Conservation (phyloP, 1,139 yeast species). For the Oligophagozyma castellii region DNA sequence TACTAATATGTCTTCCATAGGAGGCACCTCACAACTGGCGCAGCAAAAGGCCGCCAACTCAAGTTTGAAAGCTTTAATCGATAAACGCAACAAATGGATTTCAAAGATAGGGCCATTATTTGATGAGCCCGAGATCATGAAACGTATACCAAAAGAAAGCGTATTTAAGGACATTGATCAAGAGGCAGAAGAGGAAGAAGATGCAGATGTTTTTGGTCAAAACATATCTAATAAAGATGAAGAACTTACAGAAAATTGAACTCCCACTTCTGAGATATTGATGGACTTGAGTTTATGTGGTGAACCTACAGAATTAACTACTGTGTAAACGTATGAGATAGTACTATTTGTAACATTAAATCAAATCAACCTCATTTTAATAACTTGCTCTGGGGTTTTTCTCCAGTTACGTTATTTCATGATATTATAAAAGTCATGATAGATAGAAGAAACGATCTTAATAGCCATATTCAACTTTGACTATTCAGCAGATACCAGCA, state of each 20-base stretch:
- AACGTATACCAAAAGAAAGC: slow-evolving; percentile 55
- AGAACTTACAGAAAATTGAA: slow-evolving; percentile 5
- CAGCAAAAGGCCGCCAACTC: slow-evolving; percentile 50
- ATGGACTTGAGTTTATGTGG: too few species aligned
- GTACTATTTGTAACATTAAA: too few species aligned
- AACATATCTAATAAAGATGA: slow-evolving; percentile 22
- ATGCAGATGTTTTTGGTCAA: slow-evolving; percentile 21
- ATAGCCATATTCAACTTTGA: too few species aligned
- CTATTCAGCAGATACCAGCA: too few species aligned
- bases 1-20: slow-evolving; percentile 3
- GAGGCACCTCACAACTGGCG: slow-evolving; percentile 25
- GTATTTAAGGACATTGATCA: slow-evolving; percentile 47
- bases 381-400: too few species aligned
- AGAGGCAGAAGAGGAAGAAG: slow-evolving; percentile 34
- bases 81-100: slow-evolving; percentile 83
- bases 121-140: slow-evolving; percentile 52
- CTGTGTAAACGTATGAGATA: too few species aligned
- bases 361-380: too few species aligned
- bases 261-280: too few species aligned
- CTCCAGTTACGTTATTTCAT: too few species aligned
- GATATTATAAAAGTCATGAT: too few species aligned
- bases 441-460: too few species aligned
- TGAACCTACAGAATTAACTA: too few species aligned
- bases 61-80: slow-evolving; percentile 65
- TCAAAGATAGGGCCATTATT: slow-evolving; percentile 79